phyloP scores from a whole-genome alignment of 257 asterid genomes.

The Lycium barbarum region DNA sequence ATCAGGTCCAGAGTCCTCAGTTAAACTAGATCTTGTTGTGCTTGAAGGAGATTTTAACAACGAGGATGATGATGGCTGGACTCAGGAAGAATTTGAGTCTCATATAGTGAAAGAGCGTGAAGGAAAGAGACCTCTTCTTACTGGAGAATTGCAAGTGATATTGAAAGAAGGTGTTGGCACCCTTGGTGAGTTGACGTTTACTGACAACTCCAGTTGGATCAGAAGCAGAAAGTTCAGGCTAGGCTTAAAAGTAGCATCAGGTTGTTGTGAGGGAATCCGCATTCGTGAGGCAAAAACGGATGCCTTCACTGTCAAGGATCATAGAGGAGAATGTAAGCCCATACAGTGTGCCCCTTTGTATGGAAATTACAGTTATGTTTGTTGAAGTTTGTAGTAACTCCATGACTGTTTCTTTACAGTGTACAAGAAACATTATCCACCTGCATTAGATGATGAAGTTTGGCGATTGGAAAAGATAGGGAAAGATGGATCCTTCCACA shows the following conservation, averaged over 20 bases:
- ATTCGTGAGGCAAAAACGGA: constrained; percentile 96
- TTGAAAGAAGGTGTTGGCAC: constrained; percentile 92
- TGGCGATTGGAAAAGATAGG: constrained; percentile 99
- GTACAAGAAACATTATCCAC: constrained; percentile 98
- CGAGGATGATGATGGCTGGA: constrained; percentile 91
- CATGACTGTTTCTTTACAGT: constrained; percentile 53
- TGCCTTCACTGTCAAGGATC: constrained; percentile 97
- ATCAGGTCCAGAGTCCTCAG: constrained; percentile 79
- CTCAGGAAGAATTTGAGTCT: constrained; percentile 79
- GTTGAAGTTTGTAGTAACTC: constrained; percentile 31
- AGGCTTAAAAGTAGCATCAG: constrained; percentile 79
- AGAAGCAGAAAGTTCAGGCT: constrained; percentile 94
- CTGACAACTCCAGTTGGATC: constrained; percentile 99
- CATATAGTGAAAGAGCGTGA: constrained; percentile 89
- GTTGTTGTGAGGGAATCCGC: constrained; percentile 62
- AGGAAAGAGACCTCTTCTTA: constrained; percentile 92
- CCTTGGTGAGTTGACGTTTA: constrained; percentile 83
- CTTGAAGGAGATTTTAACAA: constrained; percentile 92
- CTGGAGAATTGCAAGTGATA: constrained; percentile 81
- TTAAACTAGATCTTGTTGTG: constrained; percentile 73
- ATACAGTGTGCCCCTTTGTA: neutral
- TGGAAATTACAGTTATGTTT: constrained; percentile 11
- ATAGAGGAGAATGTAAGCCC: constrained; percentile 95
- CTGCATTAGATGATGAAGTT: constrained; percentile 86
- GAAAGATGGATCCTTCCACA: constrained; percentile 96